phyloP scores from a whole-genome alignment of 129 eudicot species.

The Centaurea solstitialis region DNA sequence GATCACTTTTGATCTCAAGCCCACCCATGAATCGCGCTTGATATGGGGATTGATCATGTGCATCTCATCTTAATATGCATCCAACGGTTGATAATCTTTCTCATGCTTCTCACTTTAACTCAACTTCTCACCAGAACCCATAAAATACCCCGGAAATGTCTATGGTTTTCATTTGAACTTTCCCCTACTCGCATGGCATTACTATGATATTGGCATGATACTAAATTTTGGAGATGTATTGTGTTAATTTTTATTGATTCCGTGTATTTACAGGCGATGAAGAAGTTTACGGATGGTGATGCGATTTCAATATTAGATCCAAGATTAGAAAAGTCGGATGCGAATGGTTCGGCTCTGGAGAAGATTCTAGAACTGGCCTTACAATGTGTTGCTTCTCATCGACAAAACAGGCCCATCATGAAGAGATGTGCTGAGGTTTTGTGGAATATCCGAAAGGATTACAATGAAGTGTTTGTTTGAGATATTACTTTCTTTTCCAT shows the following conservation, averaged over 20 bases:
- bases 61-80: background rate
- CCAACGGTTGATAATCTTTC: too few species aligned
- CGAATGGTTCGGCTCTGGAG: conserved; percentile 53
- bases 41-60: too few species aligned
- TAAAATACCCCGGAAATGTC: too few species aligned
- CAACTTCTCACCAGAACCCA: too few species aligned
- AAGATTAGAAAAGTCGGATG: conserved; percentile 55
- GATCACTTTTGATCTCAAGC: background rate
- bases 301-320: conserved; percentile 71
- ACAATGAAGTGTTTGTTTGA: conserved; percentile 49
- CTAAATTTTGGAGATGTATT: background rate
- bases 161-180: background rate
- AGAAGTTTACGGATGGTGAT: conserved; percentile 62
- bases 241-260: background rate
- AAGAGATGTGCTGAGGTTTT: conserved; percentile 80
- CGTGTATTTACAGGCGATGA: conserved; percentile 60
- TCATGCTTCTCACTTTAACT: too few species aligned
- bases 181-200: background rate
- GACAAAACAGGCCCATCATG: conserved; percentile 75
- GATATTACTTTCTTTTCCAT: conserved; percentile 10
- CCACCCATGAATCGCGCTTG: background rate
- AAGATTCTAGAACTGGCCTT: conserved; percentile 80
- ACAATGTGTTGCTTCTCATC: conserved; percentile 65
- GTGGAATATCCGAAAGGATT: conserved; percentile 88
- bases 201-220: background rate